Evolutionary conservation across 305 asterid genomes (phyloP), one percentile per base, ranked within the genome.

Genomic region (Striga hermonthica): DNA sequence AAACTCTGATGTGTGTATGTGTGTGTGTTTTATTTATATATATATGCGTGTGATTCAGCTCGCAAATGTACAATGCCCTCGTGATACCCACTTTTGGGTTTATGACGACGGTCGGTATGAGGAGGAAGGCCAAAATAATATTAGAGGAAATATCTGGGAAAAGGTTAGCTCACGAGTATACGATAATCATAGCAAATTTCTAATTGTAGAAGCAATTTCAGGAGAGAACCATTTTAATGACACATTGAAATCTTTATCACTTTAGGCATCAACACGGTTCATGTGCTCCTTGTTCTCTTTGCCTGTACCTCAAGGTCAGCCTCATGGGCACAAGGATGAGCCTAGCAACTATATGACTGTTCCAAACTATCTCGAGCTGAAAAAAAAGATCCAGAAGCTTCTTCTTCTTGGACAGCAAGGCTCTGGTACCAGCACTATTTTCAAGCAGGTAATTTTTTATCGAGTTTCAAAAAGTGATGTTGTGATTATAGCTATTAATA

Each of bases 121-220:
- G 86, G 97, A 92, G 76, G 98, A 92, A 89, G 98, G 98, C 53
- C 98, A 89, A 80, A 92, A 92, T 76, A 92, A 92, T 71, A 92
- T 92, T 71, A 74, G 97, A 78, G 98, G 98, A 70, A 92, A 92
- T 76, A 92, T 92, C 44, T 89, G 97, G 97, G 96, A 92, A 77
- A 89, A 89, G 95, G 97, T 92, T 92, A 72, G 58, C 58, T 15
- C 48, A 73, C 65, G 48, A 66, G 61, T 53, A 71, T 64, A 73
- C 62, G 38, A 38, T 48, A 41, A 31, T 10, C 16, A 35, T n/a
- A n/a, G 60, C 9, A 57, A 57, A 34, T 59, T 28, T 60, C 58
- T 49, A 37, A 50, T 8, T 44, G 49, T 41, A 41, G 31, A 43
- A 31, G 38, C 37, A 15, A 15, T 10, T 53, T 40, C 68, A 48